Base-by-base conservation (phyloP, 768 basidiomycete genomes). In the Tricholoma terreum region DNA sequence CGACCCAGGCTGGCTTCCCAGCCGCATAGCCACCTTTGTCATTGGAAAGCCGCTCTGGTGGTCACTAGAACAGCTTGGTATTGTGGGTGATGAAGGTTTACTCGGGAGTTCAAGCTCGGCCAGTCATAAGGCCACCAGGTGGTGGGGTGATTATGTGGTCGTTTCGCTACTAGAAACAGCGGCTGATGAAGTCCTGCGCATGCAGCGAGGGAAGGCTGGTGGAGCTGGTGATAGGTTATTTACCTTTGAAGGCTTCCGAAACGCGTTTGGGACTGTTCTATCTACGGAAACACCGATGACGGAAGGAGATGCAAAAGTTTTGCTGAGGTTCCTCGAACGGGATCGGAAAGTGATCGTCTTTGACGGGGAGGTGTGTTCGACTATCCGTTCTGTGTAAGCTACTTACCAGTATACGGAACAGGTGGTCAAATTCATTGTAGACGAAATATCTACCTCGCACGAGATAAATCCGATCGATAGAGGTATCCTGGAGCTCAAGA, bases 1-100 rank as follows among this genome's bases (percentile, higher is more conserved):
- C 63, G 80, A 87, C 58, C 71, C 84, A 2, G 84, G 83, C 19
- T 90, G 86, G 79, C 65, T 92, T 14, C 85, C 90, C 0, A 80
- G 76, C 50, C 84, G 89, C 17, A 77, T 92, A 51, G 89, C 82
- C 2, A 78, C 87, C 9, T 87, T 81, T 56, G 74, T 93, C 7
- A 78, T 94, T 6, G 90, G 86, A 6, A 85, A 83, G 63, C 92
- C 92, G 2, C 73, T 94, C 1, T 92, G 87, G 89, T 94, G 92
- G 92, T 85, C 87, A 2, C 79, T 94, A 56, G 85, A 88, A 59
- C 90, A 90, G 60, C 75, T 87, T n/a, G 87, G 84, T 22, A 72
- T 94, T 3, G 82, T 89, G 6, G 83, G 82, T 2, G 87, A 90
- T 48, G 87, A 88, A 22, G 73, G 79, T 12, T 53, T 80, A 2